Evolutionary conservation across 1,139 yeast species (phyloP), one percentile per base, ranked within the genome.

Genomic region (Eremothecium gossypii): DNA sequence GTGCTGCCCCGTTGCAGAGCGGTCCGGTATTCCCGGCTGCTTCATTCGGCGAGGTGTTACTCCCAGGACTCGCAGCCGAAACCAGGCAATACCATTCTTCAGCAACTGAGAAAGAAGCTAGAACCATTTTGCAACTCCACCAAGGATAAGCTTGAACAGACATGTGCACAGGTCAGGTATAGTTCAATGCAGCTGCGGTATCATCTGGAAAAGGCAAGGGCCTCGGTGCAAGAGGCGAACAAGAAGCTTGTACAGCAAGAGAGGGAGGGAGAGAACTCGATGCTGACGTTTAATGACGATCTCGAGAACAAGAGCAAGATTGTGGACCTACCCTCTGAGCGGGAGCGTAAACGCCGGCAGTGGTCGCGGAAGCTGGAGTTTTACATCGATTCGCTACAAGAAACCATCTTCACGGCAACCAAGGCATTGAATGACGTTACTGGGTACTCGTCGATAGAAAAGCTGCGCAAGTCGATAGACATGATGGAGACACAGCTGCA

Each of bases 381-480:
- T 13, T 76, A 76, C 53, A 67, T 83, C 47, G 84, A 79, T 49
- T 75, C 81, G 7, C 59, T 83, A 29, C 87, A 79, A 51, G 77
- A 74, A 23, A 73, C 86, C 1, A 67, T 83, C 2, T 73, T 80
- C 47, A 73, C 79, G 0, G 89, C 91, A 0, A 80, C 93, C 0
- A 70, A 77, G 45, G 76, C 89, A 0, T 66, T 91, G 36, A 93
- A 93, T 57, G 96, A 89, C 55, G 80, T 87, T 8, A 91, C 98
- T 0, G 99, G 98, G 0, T 93, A 93, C 60, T 74, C 91, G 0
- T 71, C 82, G 9, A 85, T 93, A 45, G 95, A 85, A 54, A 67
- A 71, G 45, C 65, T 91, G 52, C 83, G 86, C 62, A 61, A 68
- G 31, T 64, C 75, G 1, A 86, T 86, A 26, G 79, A 74, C 13